A percentile compares a stretch with the other conserved stretches of the same genome.
Evolutionary conservation across 192 early-diverging fungal genomes (phyloP).

Genomic region (Pilaira anomala): DNA sequence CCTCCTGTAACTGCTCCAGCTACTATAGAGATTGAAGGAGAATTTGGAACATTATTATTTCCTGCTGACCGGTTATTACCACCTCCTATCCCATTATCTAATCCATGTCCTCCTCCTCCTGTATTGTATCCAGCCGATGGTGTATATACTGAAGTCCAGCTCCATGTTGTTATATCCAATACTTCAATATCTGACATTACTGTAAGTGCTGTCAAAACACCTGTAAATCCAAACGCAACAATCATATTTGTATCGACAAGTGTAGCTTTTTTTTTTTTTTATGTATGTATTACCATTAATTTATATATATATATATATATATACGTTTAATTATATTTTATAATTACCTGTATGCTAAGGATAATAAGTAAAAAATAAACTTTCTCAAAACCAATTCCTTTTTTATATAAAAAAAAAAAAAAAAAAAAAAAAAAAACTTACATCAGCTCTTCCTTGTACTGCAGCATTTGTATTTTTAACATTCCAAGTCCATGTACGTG

Average conservation of each 20-base stretch:
- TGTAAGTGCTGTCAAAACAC: slow-evolving; percentile 30
- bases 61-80: background rate
- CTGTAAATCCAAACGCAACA: slow-evolving; percentile 37
- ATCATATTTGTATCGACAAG: slow-evolving; percentile 34
- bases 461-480: slow-evolving; percentile 34
- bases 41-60: background rate
- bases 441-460: slow-evolving; percentile 36
- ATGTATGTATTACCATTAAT: background rate
- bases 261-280: slow-evolving; percentile 18
- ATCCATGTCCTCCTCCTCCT: background rate
- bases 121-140: slow-evolving; percentile 15
- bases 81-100: background rate
- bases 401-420: background rate
- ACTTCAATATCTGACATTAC: slow-evolving; percentile 35
- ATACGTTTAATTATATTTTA: background rate
- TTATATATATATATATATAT: background rate
- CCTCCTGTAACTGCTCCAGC: slow-evolving; percentile 23
- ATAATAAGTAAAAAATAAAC: slow-evolving; percentile 7
- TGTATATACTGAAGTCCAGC: slow-evolving; percentile 27
- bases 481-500: slow-evolving; percentile 35
- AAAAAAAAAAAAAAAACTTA: slow-evolving; percentile 23
- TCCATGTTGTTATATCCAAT: slow-evolving; percentile 31
- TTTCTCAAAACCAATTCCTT: background rate
- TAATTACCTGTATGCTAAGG: slow-evolving; percentile 32
- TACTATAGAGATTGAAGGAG: slow-evolving; percentile 19